Conservation (phyloP, 202 grass and related monocot genomes). For the Panicum virgatum region DNA sequence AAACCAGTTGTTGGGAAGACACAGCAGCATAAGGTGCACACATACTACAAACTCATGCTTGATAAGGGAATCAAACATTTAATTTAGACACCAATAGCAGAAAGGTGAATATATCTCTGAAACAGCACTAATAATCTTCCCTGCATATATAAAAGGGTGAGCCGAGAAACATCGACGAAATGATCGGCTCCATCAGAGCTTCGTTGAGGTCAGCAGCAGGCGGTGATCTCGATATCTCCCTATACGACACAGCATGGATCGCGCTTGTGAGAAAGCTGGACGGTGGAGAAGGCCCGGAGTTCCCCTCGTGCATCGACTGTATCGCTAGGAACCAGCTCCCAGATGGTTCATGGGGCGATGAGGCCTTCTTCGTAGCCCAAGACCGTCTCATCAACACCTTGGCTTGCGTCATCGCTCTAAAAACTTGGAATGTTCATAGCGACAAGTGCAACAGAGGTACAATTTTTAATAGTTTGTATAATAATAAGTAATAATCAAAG, state of each 20-base stretch:
- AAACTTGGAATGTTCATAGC: conserved; percentile 44
- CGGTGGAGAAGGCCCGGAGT: conserved; percentile 43
- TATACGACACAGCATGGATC: conserved; percentile 67
- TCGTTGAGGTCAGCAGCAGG: conserved; percentile 27
- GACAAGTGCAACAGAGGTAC: conserved; percentile 37
- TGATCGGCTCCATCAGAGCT: conserved; percentile 30
- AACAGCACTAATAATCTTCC: too few relatives aligned
- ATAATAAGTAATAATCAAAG: too few relatives aligned
- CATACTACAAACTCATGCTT: too few relatives aligned
- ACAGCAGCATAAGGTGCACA: background rate
- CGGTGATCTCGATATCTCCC: conserved; percentile 52
- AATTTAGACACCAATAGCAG: too few relatives aligned
- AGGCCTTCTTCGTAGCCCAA: conserved; percentile 35
- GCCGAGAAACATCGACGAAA: too few relatives aligned
- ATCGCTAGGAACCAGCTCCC: conserved; percentile 59
- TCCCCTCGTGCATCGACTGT: too few relatives aligned
- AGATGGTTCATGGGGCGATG: conserved; percentile 73
- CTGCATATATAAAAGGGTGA: too few relatives aligned
- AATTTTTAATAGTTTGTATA: too few relatives aligned
- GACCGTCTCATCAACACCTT: conserved; percentile 75
- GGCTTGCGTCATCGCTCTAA: conserved; percentile 51
- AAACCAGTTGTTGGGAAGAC: background rate
- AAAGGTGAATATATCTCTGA: too few relatives aligned
- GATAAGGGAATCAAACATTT: too few relatives aligned
- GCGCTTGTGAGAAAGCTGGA: conserved; percentile 40